These are phyloP conservation scores for Mycosphaerella sp. DNA, from an alignment of 2,329 filamentous ascomycete species.

Conservation along the genomic window DNA sequence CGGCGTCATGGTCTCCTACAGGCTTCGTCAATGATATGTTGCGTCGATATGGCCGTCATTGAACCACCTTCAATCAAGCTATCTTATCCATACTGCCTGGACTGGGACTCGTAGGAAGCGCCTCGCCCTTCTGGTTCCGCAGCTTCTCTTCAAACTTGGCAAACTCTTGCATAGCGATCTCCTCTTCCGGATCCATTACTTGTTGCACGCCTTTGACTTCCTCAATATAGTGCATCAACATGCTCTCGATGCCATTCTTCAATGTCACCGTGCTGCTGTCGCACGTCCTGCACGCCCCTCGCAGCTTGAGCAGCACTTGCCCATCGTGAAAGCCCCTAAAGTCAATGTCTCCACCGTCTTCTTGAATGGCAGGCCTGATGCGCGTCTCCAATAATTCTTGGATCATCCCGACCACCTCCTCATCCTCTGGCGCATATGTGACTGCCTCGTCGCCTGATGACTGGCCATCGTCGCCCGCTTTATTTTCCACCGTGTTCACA, in stretches of 20 bases:
- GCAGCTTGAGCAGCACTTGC: slow-evolving; percentile 62
- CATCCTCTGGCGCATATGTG: slow-evolving; percentile 81
- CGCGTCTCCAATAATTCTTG: slow-evolving; percentile 94
- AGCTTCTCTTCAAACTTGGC: slow-evolving; percentile 89
- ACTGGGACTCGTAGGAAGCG: slow-evolving; percentile 44
- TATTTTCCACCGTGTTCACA: slow-evolving; percentile 63
- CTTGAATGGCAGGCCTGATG: slow-evolving; percentile 91
- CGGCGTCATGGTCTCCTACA: no score
- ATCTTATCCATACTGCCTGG: slow-evolving; percentile 50
- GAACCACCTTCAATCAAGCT: slow-evolving; percentile 3
- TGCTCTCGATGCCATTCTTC: slow-evolving; percentile 96
- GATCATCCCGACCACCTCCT: slow-evolving; percentile 95
- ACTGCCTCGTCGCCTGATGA: slow-evolving; percentile 59
- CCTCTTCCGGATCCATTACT: slow-evolving; percentile 85
- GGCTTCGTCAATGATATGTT: no score
- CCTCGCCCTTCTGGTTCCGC: slow-evolving; percentile 52
- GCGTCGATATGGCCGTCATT: no score
- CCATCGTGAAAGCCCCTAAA: slow-evolving; percentile 85
- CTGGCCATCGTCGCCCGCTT: slow-evolving; percentile 46
- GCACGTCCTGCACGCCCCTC: slow-evolving; percentile 90
- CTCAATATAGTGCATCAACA: slow-evolving; percentile 87
- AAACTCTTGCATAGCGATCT: slow-evolving; percentile 80
- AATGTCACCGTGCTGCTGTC: slow-evolving; percentile 95
- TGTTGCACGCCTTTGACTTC: slow-evolving; percentile 91
- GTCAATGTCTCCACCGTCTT: slow-evolving; percentile 96